Conservation (phyloP, 139 green algal genomes). For the Coelastrella sp. region DNA sequence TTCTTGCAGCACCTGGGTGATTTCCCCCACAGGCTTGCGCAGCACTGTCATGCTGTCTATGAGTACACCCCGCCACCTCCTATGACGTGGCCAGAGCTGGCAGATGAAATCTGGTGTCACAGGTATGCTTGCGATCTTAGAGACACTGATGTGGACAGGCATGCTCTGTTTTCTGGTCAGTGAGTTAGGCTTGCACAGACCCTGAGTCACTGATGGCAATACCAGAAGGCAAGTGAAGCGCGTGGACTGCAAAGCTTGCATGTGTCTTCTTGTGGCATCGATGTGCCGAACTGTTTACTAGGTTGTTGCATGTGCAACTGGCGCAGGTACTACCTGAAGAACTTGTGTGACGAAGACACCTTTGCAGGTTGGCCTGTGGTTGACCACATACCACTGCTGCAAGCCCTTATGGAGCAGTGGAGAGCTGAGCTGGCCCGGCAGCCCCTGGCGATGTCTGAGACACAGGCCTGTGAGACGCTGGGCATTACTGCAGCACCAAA, state of each 20-base stretch:
- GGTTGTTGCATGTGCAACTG: slow-evolving; percentile 66
- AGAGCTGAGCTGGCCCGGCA: slow-evolving; percentile 82
- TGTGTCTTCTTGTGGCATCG: background rate
- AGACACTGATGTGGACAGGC: too few species aligned
- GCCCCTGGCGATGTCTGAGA: slow-evolving; percentile 79
- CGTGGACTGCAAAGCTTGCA: too few species aligned
- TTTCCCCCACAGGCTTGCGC: slow-evolving; percentile 58
- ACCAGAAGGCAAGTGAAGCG: too few species aligned
- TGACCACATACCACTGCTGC: slow-evolving; percentile 91
- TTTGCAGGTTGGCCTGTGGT: slow-evolving; percentile 88
- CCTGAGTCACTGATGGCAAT: too few species aligned
- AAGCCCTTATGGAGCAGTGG: slow-evolving; percentile 92
- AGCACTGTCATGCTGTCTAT: slow-evolving; percentile 79
- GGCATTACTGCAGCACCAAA: slow-evolving; percentile 60
- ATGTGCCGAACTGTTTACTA: background rate
- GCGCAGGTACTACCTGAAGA: slow-evolving; percentile 95
- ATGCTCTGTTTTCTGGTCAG: too few species aligned
- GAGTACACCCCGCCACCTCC: slow-evolving; percentile 94
- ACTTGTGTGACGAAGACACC: slow-evolving; percentile 85
- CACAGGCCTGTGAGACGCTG: slow-evolving; percentile 77
- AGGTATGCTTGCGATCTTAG: slow-evolving; percentile 68
- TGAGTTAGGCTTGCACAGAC: too few species aligned
- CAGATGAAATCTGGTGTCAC: slow-evolving; percentile 92
- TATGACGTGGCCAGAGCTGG: slow-evolving; percentile 90
- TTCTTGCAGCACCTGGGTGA: slow-evolving; percentile 55